Percentiles rank a stretch among this genome's conserved stretches.
Conservation (phyloP, 495 filamentous ascomycete species). For the Neurospora discreta region DNA sequence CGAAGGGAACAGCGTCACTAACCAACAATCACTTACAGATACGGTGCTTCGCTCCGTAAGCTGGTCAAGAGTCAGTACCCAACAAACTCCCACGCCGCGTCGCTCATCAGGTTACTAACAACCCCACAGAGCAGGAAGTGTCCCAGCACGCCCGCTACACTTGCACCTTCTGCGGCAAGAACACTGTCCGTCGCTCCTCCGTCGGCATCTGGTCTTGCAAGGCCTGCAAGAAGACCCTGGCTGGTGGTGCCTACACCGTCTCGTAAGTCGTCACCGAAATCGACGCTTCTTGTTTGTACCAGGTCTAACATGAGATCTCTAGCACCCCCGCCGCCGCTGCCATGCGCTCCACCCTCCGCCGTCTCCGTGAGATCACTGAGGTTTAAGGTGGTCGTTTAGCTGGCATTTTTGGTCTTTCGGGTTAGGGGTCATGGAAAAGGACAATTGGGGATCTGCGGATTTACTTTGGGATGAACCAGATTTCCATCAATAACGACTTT, state of each 20-base stretch:
- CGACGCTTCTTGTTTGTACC: not conserved
- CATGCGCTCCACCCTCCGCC: conserved; percentile 92
- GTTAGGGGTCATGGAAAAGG: conserved; percentile 31
- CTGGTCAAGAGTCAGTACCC: conserved; percentile 68
- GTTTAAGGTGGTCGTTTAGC: conserved; percentile 45
- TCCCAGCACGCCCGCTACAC: conserved; percentile 90
- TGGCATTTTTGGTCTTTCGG: conserved; percentile 20
- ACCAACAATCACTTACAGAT: conserved; percentile 37
- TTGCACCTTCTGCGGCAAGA: conserved; percentile 94
- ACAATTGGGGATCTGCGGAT: conserved; percentile 23
- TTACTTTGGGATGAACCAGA: conserved; percentile 25
- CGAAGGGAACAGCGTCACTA: conserved; percentile 4
- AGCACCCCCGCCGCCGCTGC: conserved; percentile 94
- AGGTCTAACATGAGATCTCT: conserved; percentile 13
- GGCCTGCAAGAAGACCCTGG: conserved; percentile 85
- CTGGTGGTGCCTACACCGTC: conserved; percentile 93
- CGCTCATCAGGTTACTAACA: conserved; percentile 1
- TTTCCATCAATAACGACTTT: conserved; percentile 23
- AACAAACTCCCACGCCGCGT: not conserved
- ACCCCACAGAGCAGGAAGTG: conserved; percentile 71
- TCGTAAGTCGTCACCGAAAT: conserved; percentile 54
- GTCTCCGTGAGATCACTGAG: conserved; percentile 96
- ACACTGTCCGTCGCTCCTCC: conserved; percentile 78
- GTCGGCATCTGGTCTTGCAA: conserved; percentile 97
- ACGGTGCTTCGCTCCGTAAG: conserved; percentile 99